Conservation (phyloP, 345 rosid genomes). For the Pelargonium nanum region DNA sequence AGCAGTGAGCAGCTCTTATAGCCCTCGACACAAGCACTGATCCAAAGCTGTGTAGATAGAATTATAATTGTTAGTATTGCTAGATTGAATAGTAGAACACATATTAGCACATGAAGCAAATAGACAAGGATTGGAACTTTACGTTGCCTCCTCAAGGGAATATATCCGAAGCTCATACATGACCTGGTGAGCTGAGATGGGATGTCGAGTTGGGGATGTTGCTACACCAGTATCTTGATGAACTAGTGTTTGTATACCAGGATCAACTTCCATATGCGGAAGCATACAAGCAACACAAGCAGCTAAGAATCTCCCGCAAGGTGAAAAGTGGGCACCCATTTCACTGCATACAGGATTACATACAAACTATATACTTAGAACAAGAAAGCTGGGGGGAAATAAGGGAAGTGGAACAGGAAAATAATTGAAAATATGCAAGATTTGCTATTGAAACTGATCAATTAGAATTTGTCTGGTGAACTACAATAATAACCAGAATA, state of each 20-base stretch:
- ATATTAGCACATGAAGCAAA: background rate
- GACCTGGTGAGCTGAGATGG: conserved; percentile 81
- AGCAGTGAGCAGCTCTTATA: conserved; percentile 92
- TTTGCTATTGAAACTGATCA: background rate
- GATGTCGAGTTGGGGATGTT: conserved; percentile 94
- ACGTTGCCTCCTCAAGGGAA: conserved; percentile 93
- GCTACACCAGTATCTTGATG: conserved; percentile 63
- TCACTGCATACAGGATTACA: conserved; percentile 51
- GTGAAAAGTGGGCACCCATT: conserved; percentile 99
- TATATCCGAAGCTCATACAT: conserved; percentile 95
- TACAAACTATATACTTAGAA: background rate
- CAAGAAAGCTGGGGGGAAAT: background rate
- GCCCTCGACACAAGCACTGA: conserved; percentile 78
- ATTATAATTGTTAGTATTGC: background rate
- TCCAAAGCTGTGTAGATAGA: conserved; percentile 55
- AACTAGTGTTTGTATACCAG: conserved; percentile 53
- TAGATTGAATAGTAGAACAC: background rate
- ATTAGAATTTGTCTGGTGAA: background rate
- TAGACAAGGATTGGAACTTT: conserved; percentile 22
- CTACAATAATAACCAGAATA: conserved; percentile 1
- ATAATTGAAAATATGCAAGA: background rate
- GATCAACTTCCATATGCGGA: conserved; percentile 71
- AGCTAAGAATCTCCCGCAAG: conserved; percentile 95
- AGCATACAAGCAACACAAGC: conserved; percentile 94
- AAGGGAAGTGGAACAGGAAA: background rate